Percentiles rank a stretch among this genome's conserved stretches.
Evolutionary conservation across 345 rosid genomes (phyloP).

Genomic region (Hibiscus trionum): DNA sequence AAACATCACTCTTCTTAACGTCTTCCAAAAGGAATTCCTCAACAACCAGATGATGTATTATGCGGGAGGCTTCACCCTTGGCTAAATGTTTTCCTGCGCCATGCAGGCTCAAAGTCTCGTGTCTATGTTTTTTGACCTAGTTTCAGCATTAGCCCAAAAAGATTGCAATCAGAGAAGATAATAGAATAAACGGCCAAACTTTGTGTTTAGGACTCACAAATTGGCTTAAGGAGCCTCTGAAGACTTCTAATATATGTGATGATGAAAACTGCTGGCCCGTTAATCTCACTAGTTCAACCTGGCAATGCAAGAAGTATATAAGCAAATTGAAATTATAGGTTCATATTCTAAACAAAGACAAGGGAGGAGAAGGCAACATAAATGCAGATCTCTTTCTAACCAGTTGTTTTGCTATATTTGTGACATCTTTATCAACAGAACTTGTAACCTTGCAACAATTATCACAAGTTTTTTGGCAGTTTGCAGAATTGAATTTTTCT

Average conservation of each 20-base stretch:
- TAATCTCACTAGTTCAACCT: constrained; percentile 87
- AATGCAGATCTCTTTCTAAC: constrained; percentile 28
- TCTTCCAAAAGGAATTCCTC: constrained; percentile 83
- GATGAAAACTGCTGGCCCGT: constrained; percentile 76
- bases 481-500: constrained; percentile 65
- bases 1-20: constrained; percentile 89
- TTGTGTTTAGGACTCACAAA: constrained; percentile 38
- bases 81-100: constrained; percentile 85
- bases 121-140: constrained; percentile 85
- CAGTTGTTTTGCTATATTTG: constrained; percentile 75
- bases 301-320: neutral
- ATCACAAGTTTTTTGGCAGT: constrained; percentile 82
- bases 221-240: constrained; percentile 88
- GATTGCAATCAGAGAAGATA: constrained; percentile 1
- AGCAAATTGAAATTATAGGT: constrained; percentile 7
- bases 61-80: constrained; percentile 81
- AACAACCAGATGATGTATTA: constrained; percentile 76
- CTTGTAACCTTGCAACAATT: constrained; percentile 64
- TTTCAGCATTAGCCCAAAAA: constrained; percentile 16
- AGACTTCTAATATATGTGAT: constrained; percentile 85
- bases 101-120: constrained; percentile 72
- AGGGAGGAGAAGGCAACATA: neutral
- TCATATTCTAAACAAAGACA: neutral
- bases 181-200: constrained; percentile 10
- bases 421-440: constrained; percentile 79